Conservation (phyloP, 441 rosid species). For the Pelargonium myrrhifolium region DNA sequence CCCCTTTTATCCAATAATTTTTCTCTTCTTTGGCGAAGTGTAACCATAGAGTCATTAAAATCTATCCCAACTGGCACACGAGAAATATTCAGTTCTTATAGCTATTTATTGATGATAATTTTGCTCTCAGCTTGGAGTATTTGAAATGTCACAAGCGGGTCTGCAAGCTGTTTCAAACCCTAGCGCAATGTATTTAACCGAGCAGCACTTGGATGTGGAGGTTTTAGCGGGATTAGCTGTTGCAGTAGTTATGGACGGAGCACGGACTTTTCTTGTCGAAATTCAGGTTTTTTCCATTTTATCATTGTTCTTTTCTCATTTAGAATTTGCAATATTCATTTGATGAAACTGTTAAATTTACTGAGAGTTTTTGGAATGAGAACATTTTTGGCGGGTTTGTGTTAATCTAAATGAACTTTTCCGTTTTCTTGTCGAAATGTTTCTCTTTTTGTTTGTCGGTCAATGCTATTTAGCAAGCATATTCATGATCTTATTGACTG, state of each 20-base stretch:
- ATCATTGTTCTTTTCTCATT: background rate
- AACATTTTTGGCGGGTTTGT: background rate
- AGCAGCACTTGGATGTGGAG: slow-evolving; percentile 62
- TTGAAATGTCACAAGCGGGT: slow-evolving; percentile 80
- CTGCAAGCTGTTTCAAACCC: slow-evolving; percentile 74
- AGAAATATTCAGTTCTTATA: too few relatives aligned
- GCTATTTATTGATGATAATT: slow-evolving; percentile 2
- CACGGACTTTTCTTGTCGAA: slow-evolving; percentile 82
- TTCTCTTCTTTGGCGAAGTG: too few relatives aligned
- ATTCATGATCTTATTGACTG: slow-evolving; percentile 9
- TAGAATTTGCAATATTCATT: background rate
- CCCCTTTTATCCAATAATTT: too few relatives aligned
- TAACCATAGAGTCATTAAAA: too few relatives aligned
- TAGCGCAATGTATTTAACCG: slow-evolving; percentile 76
- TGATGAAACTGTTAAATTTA: background rate
- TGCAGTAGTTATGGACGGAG: slow-evolving; percentile 84
- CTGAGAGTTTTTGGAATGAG: background rate
- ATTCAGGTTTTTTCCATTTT: slow-evolving; percentile 50
- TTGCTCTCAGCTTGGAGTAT: slow-evolving; percentile 76
- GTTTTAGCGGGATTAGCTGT: slow-evolving; percentile 87
- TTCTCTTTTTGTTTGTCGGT: background rate
- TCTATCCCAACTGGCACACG: too few relatives aligned
- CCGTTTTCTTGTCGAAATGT: background rate
- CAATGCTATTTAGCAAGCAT: background rate
- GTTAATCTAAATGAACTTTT: background rate